Conservation (phyloP, 2,329 filamentous ascomycete genomes). For the Berkeleyomyces basicola region DNA sequence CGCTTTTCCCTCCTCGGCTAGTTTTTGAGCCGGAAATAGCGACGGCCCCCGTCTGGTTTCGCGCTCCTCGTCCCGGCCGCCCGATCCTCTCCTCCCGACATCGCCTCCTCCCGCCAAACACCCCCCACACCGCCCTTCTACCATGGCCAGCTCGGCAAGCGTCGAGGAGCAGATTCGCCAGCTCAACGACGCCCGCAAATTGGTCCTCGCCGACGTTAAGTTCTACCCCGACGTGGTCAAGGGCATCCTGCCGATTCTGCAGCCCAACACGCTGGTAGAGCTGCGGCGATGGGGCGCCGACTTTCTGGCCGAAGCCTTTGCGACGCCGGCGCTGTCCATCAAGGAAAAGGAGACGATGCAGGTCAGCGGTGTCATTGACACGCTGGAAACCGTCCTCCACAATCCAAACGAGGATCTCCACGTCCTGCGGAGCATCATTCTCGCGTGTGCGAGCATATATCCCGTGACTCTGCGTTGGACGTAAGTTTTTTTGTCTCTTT, state of each 20-base stretch:
- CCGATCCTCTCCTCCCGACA: conserved; percentile 1
- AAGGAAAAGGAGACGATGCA: conserved; percentile 69
- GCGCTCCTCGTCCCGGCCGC: background rate
- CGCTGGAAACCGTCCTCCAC: conserved; percentile 53
- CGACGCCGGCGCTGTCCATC: conserved; percentile 65
- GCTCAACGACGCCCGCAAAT: conserved; percentile 75
- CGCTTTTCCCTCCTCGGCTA: background rate
- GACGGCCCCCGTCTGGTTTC: background rate
- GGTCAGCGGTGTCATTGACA: conserved; percentile 54
- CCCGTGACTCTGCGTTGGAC: conserved; percentile 83
- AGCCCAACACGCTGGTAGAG: conserved; percentile 55
- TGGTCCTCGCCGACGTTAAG: conserved; percentile 70
- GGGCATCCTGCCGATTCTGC: conserved; percentile 83
- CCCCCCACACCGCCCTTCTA: conserved; percentile 15
- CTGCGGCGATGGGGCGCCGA: conserved; percentile 91
- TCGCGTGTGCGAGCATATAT: conserved; percentile 84
- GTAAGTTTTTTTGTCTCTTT: conserved; percentile 41
- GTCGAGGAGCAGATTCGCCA: conserved; percentile 68
- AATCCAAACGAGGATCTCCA: conserved; percentile 58
- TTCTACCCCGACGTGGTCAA: conserved; percentile 88
- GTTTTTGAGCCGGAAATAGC: too few species aligned
- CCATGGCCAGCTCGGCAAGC: conserved; percentile 40
- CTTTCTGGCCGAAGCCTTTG: conserved; percentile 90
- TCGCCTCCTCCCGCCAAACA: background rate
- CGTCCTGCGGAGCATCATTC: conserved; percentile 73